Evolutionary conservation across 768 basidiomycete species (phyloP), one percentile per base, ranked within the genome.

Genomic region (Podaxis carcinomalis): DNA sequence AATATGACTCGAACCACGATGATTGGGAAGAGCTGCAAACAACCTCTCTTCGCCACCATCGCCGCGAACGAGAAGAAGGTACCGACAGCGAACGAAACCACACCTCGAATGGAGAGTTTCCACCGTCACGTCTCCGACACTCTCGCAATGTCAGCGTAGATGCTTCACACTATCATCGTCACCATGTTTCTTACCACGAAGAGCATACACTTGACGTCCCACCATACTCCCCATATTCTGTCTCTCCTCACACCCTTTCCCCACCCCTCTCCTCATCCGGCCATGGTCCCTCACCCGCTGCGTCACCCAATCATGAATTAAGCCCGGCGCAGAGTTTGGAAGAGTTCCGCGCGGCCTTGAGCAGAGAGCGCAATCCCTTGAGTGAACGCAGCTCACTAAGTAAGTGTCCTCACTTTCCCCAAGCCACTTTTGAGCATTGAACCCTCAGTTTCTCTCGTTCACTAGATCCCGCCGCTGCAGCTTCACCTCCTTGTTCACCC

Each of bases 221-320:
- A 19, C 75, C 78, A 6, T 78, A 77, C 66, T 73, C 76, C 13
- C 68, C 78, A 5, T 78, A 77, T 65, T 73, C 76, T 10, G 68
- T 62, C 5, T 63, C 72, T 21, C 61, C 66, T 46, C 36, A 63
- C 46, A 36, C 49, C 10, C 42, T 46, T 53, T 46, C 67, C 11
- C 57, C 61, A 37, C 49, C 61, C 3, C 52, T 51, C n/a, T 54
- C 47, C 14, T 27, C 55, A 46, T 39, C 58, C 6, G 55, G 62
- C 51, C 56, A 51, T 14, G 42, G 54, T 50, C 32, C 49, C 42
- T 59, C 62, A 40, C 27, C 51, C 57, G 13, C 61, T 49, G 23
- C 56, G 42, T 50, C 56, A 32, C 32, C 61, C 23, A 19, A 44
- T 42, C 56, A 27, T 42, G 42, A 54, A 10, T 11, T 51, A 32